Evolutionary conservation across 2,329 filamentous ascomycete species (phyloP), one percentile per base, ranked within the genome.

Genomic region (Stemphylium beticola): DNA sequence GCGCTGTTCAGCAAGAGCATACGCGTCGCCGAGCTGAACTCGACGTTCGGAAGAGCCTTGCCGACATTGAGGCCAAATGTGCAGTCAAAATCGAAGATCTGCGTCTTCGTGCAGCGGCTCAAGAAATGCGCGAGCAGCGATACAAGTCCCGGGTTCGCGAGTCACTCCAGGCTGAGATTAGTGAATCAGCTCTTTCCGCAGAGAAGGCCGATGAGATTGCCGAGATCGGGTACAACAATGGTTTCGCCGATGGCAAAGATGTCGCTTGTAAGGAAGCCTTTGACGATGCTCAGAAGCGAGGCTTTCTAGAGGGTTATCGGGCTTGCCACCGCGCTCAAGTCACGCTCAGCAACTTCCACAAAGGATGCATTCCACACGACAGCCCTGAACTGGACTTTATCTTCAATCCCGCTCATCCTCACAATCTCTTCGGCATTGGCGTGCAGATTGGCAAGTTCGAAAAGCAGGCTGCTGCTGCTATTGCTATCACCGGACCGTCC

Each of bases 281-380:
- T 2, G 44, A 58, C 0, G 41, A 56, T 10, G 47, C 44, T 0
- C 34, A 29, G 2, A 31, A 59, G 15, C 32, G 26, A 0, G 53
- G 45, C 0, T 71, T 65, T 17, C 26, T 66, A 2, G 44, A 66
- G 8, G 69, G 69, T 0, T 72, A 69, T 11, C 37, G 44, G 2
- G 55, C 55, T 2, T 66, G 61, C 20, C 53, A 55, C 17, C 48
- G 44, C 11, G 34, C 60, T 4, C 56, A 61, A 22, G 29, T 44
- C 0, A 32, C 52, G 0, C 15, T 70, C 14, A 46, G 42, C 20
- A 54, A 61, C 1, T 4, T 68, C 7, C 61, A 53, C 2, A 52
- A 53, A 11, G 70, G 69, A 1, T 32, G 15, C 0, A 48, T 70
- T 6, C 2, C 61, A 1, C n/a, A 20, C 1, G 60, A 66, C 4